Percentiles rank a stretch among this genome's conserved stretches.
Evolutionary conservation across 345 rosid species (phyloP).

Genomic region (Bruguiera sexangula): DNA sequence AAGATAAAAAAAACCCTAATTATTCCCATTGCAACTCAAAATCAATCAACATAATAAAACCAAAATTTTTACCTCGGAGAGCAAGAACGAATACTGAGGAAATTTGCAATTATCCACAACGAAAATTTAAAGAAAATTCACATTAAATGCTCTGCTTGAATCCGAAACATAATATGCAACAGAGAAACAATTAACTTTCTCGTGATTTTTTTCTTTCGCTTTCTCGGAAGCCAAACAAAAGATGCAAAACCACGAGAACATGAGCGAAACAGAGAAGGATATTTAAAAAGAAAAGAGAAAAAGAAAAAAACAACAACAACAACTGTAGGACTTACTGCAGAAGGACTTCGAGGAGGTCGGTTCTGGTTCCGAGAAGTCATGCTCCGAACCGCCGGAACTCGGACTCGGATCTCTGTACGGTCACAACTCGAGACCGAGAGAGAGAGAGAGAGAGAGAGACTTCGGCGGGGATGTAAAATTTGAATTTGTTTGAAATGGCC

Average conservation of each 20-base stretch:
- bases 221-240: neutral
- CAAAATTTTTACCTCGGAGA: too few species aligned
- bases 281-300: neutral
- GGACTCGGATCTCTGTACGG: neutral
- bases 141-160: too few species aligned
- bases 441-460: constrained; percentile 14
- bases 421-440: neutral
- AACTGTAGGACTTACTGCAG: constrained; percentile 33
- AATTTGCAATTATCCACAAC: too few species aligned
- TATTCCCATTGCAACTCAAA: too few species aligned
- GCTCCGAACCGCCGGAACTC: neutral
- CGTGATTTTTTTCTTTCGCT: too few species aligned
- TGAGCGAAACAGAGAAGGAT: neutral
- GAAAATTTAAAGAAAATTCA: too few species aligned
- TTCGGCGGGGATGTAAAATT: constrained; percentile 25
- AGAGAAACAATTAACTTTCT: neutral
- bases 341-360: constrained; percentile 73
- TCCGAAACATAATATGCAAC: neutral
- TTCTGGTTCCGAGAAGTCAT: constrained; percentile 81
- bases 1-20: neutral
- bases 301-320: too few species aligned
- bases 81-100: too few species aligned
- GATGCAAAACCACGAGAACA: neutral
- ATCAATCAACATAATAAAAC: too few species aligned
- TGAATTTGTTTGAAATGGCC: constrained; percentile 42